These are phyloP conservation scores for Russula dissimulans DNA, from an alignment of 768 basidiomycete species.

Conservation along the genomic window DNA sequence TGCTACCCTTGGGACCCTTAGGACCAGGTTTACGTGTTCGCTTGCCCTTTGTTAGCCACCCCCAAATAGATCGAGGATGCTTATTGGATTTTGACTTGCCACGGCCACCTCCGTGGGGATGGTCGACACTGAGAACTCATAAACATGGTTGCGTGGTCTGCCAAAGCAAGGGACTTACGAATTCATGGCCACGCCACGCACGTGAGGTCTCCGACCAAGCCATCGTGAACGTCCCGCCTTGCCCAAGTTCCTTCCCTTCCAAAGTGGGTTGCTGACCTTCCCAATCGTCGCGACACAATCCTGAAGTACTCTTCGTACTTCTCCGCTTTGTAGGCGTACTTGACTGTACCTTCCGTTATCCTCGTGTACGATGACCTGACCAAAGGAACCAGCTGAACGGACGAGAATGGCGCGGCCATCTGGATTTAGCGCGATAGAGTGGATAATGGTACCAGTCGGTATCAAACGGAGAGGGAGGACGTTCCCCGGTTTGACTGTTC, in stretches of 20 bases:
- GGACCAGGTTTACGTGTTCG: constrained; percentile 90
- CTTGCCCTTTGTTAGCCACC: constrained; percentile 86
- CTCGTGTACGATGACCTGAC: constrained; percentile 71
- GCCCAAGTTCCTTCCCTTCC: constrained; percentile 76
- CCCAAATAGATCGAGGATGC: constrained; percentile 86
- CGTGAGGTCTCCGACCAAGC: constrained; percentile 76
- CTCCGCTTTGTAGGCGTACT: constrained; percentile 84
- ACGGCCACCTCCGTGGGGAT: constrained; percentile 96
- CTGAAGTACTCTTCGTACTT: constrained; percentile 76
- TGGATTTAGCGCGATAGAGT: constrained; percentile 72
- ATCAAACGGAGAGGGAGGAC: constrained; percentile 87
- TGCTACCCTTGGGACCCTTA: constrained; percentile 82
- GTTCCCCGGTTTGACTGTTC: constrained; percentile 85
- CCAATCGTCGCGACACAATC: constrained; percentile 87
- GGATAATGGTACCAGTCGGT: constrained; percentile 85
- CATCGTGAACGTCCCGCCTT: constrained; percentile 88
- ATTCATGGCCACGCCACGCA: constrained; percentile 97
- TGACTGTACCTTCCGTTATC: constrained; percentile 64
- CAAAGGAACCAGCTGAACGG: constrained; percentile 83
- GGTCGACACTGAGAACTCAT: constrained; percentile 52
- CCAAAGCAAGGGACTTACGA: constrained; percentile 41
- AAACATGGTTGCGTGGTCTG: neutral
- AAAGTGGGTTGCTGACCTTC: constrained; percentile 82
- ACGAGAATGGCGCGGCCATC: constrained; percentile 73
- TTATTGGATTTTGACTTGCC: constrained; percentile 97